Conservation (phyloP, 2,329 filamentous ascomycete genomes). For the Stagonosporopsis tanaceti region DNA sequence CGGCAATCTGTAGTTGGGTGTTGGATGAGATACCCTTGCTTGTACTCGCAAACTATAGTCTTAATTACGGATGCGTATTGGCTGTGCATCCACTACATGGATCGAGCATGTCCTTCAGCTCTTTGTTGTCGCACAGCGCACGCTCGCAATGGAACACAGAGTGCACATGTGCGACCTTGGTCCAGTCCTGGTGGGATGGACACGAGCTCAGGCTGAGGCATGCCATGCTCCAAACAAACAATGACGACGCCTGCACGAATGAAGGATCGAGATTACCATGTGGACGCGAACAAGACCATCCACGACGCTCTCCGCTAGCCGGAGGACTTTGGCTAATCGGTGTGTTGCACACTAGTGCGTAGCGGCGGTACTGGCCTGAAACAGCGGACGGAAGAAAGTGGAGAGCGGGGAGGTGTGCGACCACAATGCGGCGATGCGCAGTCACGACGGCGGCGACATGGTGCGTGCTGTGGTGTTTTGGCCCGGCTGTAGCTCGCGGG, state of each 20-base stretch:
- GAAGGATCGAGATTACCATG: neutral
- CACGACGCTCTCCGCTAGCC: neutral
- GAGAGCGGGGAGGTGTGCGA: conserved; percentile 15
- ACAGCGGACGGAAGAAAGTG: conserved; percentile 33
- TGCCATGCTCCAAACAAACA: conserved; percentile 9
- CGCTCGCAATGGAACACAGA: conserved; percentile 33
- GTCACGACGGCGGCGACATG: conserved; percentile 24
- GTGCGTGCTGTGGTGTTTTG: conserved; percentile 13
- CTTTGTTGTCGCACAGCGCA: conserved; percentile 32
- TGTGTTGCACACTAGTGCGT: conserved; percentile 33
- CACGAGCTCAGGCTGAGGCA: conserved; percentile 23
- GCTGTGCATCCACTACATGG: conserved; percentile 18
- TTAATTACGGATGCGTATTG: conserved; percentile 17
- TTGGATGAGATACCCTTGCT: conserved; percentile 37
- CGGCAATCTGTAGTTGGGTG: conserved; percentile 14
- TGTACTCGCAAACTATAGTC: conserved; percentile 27
- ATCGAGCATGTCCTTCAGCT: conserved; percentile 29
- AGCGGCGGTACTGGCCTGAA: conserved; percentile 32
- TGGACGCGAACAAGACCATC: neutral
- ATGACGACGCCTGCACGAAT: conserved; percentile 11
- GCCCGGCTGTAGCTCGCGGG: conserved; percentile 5
- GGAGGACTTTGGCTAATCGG: conserved; percentile 19
- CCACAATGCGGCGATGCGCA: conserved; percentile 23
- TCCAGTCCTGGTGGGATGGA: conserved; percentile 22
- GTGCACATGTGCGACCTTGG: conserved; percentile 25